These are phyloP conservation scores for Xeromyces bisporus DNA, from an alignment of 495 filamentous ascomycete species.

Conservation along the genomic window DNA sequence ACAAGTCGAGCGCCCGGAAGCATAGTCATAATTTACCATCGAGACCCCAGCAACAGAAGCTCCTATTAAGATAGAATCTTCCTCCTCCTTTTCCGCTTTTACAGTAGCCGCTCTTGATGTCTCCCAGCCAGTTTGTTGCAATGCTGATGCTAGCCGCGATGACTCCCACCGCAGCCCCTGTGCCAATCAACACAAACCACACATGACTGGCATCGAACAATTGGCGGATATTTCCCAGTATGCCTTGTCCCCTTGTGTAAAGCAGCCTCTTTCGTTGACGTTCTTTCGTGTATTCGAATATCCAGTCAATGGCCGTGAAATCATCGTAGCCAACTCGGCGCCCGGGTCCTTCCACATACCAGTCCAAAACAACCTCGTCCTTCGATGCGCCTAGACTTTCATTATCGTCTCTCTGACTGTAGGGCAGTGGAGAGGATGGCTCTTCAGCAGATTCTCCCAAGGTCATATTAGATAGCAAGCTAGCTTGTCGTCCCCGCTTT, in stretches of 20 bases:
- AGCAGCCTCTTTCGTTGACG: slow-evolving; percentile 68
- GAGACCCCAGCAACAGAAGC: slow-evolving; percentile 86
- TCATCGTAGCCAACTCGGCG: slow-evolving; percentile 89
- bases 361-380: slow-evolving; percentile 54
- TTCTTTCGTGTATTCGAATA: slow-evolving; percentile 97
- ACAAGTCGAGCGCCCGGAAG: too few species aligned
- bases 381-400: slow-evolving; percentile 33
- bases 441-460: slow-evolving; percentile 11
- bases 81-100: slow-evolving; percentile 55
- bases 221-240: slow-evolving; percentile 55
- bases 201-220: slow-evolving; percentile 74
- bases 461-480: slow-evolving; percentile 29
- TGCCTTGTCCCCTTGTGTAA: slow-evolving; percentile 47
- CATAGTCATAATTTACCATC: too few species aligned
- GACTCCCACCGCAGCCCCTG: slow-evolving; percentile 63
- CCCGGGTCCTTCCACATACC: slow-evolving; percentile 84
- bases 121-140: slow-evolving; percentile 84
- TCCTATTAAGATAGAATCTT: slow-evolving; percentile 73
- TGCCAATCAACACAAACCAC: slow-evolving; percentile 71
- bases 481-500: slow-evolving; percentile 47
- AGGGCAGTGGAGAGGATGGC: slow-evolving; percentile 1
- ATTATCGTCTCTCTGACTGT: slow-evolving; percentile 15
- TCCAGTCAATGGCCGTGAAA: slow-evolving; percentile 97
- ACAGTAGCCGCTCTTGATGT: slow-evolving; percentile 87
- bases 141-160: slow-evolving; percentile 83